A percentile compares a stretch with the other conserved stretches of the same genome.
phyloP scores from a whole-genome alignment of 441 rosid species.

The Eutrema salsugineum region DNA sequence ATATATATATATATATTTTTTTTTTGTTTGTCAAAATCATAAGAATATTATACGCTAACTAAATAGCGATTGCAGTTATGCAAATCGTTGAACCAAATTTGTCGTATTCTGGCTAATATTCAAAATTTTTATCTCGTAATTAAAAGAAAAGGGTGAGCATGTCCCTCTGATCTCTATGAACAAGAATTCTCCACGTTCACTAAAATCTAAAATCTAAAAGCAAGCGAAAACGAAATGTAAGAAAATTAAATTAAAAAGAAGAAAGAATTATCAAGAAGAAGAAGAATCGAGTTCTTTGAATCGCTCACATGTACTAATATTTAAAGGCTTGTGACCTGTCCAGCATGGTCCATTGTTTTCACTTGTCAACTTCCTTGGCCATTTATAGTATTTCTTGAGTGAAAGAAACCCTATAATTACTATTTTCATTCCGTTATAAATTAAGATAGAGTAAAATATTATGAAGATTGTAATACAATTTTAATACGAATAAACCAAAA shows the following conservation, averaged over 20 bases:
- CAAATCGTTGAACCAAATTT: conserved; percentile 25
- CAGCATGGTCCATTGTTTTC: conserved; percentile 22
- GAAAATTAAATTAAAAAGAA: not conserved
- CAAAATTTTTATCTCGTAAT: not conserved
- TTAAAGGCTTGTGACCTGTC: conserved; percentile 14
- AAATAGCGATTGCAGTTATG: not conserved
- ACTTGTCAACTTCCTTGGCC: conserved; percentile 27
- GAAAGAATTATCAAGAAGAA: conserved; percentile 16
- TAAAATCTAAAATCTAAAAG: conserved; percentile 27
- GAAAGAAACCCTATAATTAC: conserved; percentile 48
- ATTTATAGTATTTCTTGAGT: conserved; percentile 45
- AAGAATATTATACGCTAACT: not conserved
- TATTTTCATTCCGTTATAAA: not conserved
- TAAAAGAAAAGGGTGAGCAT: conserved; percentile 2
- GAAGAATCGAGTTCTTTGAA: conserved; percentile 30
- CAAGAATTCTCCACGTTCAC: conserved; percentile 37
- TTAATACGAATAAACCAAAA: not conserved
- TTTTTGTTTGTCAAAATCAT: not conserved
- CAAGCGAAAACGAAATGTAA: conserved; percentile 13
- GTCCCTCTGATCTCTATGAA: conserved; percentile 11
- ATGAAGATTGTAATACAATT: too few species aligned
- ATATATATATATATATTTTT: too few species aligned
- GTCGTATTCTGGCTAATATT: conserved; percentile 22
- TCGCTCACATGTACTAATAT: conserved; percentile 12
- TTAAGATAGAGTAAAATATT: not conserved